Base-by-base conservation (phyloP, 2,329 filamentous ascomycete species). In the Emmonsiellopsis sp. region DNA sequence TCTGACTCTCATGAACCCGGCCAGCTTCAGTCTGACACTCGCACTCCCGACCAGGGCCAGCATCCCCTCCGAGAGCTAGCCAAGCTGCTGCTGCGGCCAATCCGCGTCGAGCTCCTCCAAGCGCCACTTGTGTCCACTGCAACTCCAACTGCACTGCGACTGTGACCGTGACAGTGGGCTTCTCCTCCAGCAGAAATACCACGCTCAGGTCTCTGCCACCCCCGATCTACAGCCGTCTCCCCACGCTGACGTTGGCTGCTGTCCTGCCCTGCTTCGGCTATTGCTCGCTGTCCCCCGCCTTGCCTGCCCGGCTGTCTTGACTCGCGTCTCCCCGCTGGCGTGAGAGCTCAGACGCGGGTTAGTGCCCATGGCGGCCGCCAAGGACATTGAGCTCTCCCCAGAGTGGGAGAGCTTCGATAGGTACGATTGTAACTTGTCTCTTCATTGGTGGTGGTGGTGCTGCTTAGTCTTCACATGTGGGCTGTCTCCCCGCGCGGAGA, bases 371-470 rank as follows among this genome's bases (percentile, higher is more conserved):
- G 21, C 21, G 21, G 21, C 64, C 56, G 65, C 60, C 62, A 70
- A 74, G 57, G 61, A 66, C 64, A 63, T 62, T 62, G 69, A 69
- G 58, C 64, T 77, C 55, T 73, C 76, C 66, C 70, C 74, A 59
- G 72, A 76, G 56, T 89, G 86, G 86, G 83, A 88, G 65, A 79
- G 88, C 68, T 77, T 87, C 64, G 82, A 88, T 73, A 86, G 84
- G 86, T 88, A 79, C 65, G 82, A 63, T 59, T 33, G 44, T 32
- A 31, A 21, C 48, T 49, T n/a, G 31, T 17, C 36, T 31, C 31
- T 37, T 21, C 34, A 27, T 27, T 27, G 21, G 21, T 27, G 21
- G 21, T 27, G 21, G 21, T 27, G 21, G 21, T 27, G 21, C 21
- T 27, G 21, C 5, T 27, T 27, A 27, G 21, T 27, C 21, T 27